Evolutionary conservation across 176 grass and related monocot species (phyloP).

Genomic region (Pontederia paniculata): DNA sequence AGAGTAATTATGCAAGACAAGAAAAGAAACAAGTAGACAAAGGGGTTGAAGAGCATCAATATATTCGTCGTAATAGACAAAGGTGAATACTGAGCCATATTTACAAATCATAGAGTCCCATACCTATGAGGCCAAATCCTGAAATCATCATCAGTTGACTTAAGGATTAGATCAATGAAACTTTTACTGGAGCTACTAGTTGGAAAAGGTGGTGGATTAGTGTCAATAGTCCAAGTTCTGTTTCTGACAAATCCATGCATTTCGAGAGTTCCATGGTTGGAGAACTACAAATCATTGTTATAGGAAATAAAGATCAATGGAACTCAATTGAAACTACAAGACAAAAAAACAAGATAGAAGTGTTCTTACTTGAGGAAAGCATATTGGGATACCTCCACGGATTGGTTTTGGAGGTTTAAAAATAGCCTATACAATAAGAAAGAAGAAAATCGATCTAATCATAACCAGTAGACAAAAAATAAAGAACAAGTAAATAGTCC

Average conservation of each 20-base stretch:
- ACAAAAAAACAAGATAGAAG: not conserved
- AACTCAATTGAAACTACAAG: not conserved
- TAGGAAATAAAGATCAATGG: not conserved
- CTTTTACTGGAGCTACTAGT: not conserved
- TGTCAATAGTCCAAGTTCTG: constrained; percentile 2
- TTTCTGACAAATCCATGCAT: constrained; percentile 2
- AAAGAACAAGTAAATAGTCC: not conserved
- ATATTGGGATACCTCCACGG: constrained; percentile 5
- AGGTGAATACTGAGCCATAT: not conserved
- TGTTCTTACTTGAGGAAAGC: constrained; percentile 3
- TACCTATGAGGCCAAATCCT: constrained; percentile 10
- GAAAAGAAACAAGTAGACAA: not conserved
- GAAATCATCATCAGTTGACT: constrained; percentile 8
- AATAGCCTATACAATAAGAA: not conserved
- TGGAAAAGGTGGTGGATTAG: constrained; percentile 5
- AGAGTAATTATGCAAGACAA: not conserved
- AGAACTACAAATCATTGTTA: not conserved
- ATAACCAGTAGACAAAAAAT: not conserved
- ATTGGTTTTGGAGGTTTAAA: constrained; percentile 7
- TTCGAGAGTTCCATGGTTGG: constrained; percentile 1
- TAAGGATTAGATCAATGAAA: constrained; percentile 5
- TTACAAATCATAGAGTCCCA: not conserved
- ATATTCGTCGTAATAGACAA: not conserved
- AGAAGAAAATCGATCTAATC: not conserved
- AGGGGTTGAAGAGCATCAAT: not conserved